A percentile compares a stretch with the other conserved stretches of the same genome.
Conservation (phyloP, 2,329 filamentous ascomycete species). For the Botrytis deweyae region DNA sequence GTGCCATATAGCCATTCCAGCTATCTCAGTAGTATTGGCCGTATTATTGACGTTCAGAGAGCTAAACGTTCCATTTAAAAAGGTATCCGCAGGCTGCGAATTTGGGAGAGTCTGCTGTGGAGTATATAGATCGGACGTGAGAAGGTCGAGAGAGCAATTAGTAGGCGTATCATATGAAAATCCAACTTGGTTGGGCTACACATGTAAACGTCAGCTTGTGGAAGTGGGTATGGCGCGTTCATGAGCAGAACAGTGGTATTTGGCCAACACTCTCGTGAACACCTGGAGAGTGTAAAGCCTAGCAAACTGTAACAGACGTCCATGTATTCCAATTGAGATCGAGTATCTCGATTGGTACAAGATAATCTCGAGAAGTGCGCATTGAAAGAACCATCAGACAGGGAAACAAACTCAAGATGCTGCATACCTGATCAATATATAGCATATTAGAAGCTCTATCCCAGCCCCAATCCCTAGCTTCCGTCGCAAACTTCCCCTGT, state of each 20-base stretch:
- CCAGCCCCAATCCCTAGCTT: constrained; percentile 63
- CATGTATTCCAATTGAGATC: constrained; percentile 28
- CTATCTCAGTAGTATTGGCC: constrained; percentile 52
- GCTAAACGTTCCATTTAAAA: constrained; percentile 65
- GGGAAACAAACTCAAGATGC: not conserved
- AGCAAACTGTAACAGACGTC: not conserved
- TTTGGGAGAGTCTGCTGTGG: constrained; percentile 40
- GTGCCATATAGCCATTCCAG: constrained; percentile 57
- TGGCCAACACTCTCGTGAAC: not conserved
- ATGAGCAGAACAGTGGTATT: not conserved
- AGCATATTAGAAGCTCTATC: constrained; percentile 58
- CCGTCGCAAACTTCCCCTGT: constrained; percentile 52
- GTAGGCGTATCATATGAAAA: constrained; percentile 65
- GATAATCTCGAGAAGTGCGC: not conserved
- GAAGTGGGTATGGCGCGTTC: not conserved
- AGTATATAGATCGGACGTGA: constrained; percentile 44
- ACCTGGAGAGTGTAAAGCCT: not conserved
- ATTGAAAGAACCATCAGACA: not conserved
- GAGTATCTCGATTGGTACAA: constrained; percentile 51
- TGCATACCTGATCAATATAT: constrained; percentile 51
- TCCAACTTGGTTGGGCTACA: constrained; percentile 67
- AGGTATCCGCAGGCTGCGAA: constrained; percentile 38
- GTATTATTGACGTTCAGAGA: constrained; percentile 48
- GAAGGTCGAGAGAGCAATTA: constrained; percentile 57
- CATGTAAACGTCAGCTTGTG: constrained; percentile 38